Conservation (phyloP, 257 asterid genomes). For the Solanum chmielewskii region DNA sequence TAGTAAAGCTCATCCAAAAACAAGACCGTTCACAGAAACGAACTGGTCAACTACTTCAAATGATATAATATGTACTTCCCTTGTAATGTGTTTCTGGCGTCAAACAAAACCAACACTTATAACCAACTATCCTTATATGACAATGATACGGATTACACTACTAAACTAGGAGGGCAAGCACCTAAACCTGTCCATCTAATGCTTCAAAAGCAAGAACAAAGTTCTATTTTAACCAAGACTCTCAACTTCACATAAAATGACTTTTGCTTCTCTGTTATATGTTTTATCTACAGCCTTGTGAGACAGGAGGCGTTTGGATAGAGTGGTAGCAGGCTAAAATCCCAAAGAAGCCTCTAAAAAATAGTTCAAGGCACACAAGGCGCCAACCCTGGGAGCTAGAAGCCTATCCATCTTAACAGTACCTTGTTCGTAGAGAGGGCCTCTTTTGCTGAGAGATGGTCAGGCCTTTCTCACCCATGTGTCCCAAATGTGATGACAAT, state of each 20-base stretch:
- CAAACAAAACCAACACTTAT: not conserved
- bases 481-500: not conserved
- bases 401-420: not conserved
- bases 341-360: not conserved
- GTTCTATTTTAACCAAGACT: not conserved
- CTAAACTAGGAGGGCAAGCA: not conserved
- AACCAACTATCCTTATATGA: not conserved
- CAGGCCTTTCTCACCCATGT: not conserved
- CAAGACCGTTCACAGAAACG: not conserved
- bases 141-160: not conserved
- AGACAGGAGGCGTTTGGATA: not conserved
- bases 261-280: not conserved
- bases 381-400: not conserved
- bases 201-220: not conserved
- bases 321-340: not conserved
- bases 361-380: not conserved
- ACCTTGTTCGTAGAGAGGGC: not conserved
- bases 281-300: not conserved
- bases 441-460: not conserved
- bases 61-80: not conserved
- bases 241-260: not conserved
- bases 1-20: not conserved
- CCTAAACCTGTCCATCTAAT: not conserved
- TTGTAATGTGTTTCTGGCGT: not conserved
- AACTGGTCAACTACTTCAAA: not conserved